phyloP scores from a whole-genome alignment of 345 rosid species.

The Eucalyptus marginata region DNA sequence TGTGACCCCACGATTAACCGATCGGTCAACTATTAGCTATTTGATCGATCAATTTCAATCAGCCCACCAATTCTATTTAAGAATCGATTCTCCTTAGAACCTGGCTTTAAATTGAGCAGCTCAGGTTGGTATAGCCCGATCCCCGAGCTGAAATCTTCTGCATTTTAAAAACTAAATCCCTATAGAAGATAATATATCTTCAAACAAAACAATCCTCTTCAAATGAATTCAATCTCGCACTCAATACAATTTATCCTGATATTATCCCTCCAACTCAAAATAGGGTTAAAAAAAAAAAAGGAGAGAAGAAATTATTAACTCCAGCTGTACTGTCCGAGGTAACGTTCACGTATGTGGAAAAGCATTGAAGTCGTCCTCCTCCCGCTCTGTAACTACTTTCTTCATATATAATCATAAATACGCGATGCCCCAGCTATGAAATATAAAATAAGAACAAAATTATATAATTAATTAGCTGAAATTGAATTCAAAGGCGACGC shows the following conservation, averaged over 20 bases:
- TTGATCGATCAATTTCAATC: neutral
- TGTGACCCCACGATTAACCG: neutral
- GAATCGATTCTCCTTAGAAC: neutral
- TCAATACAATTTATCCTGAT: neutral
- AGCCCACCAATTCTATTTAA: rapidly evolving
- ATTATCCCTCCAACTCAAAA: neutral
- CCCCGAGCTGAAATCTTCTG: neutral
- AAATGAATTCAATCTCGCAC: neutral
- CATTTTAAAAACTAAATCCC: neutral
- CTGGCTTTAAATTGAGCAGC: neutral
- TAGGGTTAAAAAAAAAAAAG: neutral
- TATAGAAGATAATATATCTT: neutral
- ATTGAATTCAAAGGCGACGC: neutral
- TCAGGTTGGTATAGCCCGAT: neutral
- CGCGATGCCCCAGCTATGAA: neutral
- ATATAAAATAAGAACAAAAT: neutral
- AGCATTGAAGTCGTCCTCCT: neutral
- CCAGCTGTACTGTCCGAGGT: neutral
- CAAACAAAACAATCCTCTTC: neutral
- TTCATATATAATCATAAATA: neutral
- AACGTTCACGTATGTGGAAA: neutral
- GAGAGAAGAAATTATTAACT: neutral
- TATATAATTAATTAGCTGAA: neutral
- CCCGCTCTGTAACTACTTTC: neutral
- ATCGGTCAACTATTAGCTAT: neutral